A percentile compares a stretch with the other conserved stretches of the same genome.
Evolutionary conservation across 768 basidiomycete genomes (phyloP).

Genomic region (Hygrocybe punicea): DNA sequence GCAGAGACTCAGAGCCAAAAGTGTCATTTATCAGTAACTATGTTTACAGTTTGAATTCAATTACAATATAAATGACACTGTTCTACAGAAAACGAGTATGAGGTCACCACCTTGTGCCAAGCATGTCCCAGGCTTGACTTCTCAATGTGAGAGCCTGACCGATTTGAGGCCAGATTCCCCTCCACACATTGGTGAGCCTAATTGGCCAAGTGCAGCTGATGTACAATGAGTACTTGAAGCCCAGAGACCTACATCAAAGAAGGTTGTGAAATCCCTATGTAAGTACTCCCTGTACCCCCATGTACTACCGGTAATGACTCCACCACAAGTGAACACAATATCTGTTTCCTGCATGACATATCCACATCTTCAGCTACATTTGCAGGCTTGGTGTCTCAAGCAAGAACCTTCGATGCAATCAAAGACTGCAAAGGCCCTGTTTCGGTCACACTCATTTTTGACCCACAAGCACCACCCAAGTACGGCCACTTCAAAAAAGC

Average conservation of each 20-base stretch:
- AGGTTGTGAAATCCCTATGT: neutral
- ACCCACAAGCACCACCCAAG: neutral
- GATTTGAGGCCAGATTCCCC: too few relatives aligned
- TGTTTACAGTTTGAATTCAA: too few relatives aligned
- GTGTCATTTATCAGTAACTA: too few relatives aligned
- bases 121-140: too few relatives aligned
- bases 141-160: too few relatives aligned
- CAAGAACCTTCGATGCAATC: neutral
- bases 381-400: neutral
- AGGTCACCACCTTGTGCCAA: too few relatives aligned
- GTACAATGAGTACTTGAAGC: neutral
- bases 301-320: neutral
- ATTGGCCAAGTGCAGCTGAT: too few relatives aligned
- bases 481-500: conserved; percentile 4
- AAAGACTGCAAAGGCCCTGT: neutral
- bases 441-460: neutral
- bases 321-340: conserved; percentile 1
- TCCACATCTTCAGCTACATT: neutral
- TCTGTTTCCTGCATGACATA: neutral
- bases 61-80: too few relatives aligned
- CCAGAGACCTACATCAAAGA: neutral
- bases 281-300: neutral
- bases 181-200: too few relatives aligned
- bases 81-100: too few relatives aligned
- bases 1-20: too few relatives aligned